Conservation (phyloP, 2,329 filamentous ascomycete genomes). For the Pyrenochaeta sp. region DNA sequence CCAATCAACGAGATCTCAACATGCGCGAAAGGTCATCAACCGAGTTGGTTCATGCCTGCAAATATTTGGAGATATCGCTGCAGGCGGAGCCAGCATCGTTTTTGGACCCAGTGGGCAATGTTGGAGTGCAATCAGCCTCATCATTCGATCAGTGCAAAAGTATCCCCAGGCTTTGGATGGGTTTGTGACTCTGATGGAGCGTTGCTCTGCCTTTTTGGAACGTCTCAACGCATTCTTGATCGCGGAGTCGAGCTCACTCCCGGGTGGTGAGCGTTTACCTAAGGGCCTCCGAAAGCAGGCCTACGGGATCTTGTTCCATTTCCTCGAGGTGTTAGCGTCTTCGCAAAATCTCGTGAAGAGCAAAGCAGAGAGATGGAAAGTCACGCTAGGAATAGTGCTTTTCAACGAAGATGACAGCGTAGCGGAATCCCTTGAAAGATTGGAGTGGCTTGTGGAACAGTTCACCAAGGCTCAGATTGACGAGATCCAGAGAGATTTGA, state of each 20-base stretch:
- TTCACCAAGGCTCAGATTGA: constrained; percentile 12
- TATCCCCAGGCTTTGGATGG: constrained; percentile 14
- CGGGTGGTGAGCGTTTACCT: not conserved
- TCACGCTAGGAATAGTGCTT: constrained; percentile 11
- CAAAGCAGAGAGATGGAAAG: constrained; percentile 17
- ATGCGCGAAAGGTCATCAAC: constrained; percentile 8
- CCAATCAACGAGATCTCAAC: constrained; percentile 5
- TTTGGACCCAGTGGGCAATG: constrained; percentile 20
- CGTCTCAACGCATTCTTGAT: constrained; percentile 10
- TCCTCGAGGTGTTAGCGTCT: constrained; percentile 8
- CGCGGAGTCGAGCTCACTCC: not conserved
- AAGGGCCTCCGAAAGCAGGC: constrained; percentile 6
- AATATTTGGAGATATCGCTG: constrained; percentile 11
- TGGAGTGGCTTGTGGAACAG: constrained; percentile 9
- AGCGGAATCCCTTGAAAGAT: constrained; percentile 5
- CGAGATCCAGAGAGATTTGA: constrained; percentile 8
- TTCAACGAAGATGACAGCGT: constrained; percentile 17
- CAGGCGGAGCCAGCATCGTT: constrained; percentile 8
- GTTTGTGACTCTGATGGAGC: constrained; percentile 24
- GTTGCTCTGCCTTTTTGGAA: constrained; percentile 15
- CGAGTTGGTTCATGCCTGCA: constrained; percentile 11
- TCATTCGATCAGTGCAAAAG: constrained; percentile 9
- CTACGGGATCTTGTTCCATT: constrained; percentile 11
- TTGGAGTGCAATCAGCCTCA: constrained; percentile 24
- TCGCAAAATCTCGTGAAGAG: constrained; percentile 20